Base-by-base conservation (phyloP, 2,329 filamentous ascomycete species). In the Aaosphaeria arxii region DNA sequence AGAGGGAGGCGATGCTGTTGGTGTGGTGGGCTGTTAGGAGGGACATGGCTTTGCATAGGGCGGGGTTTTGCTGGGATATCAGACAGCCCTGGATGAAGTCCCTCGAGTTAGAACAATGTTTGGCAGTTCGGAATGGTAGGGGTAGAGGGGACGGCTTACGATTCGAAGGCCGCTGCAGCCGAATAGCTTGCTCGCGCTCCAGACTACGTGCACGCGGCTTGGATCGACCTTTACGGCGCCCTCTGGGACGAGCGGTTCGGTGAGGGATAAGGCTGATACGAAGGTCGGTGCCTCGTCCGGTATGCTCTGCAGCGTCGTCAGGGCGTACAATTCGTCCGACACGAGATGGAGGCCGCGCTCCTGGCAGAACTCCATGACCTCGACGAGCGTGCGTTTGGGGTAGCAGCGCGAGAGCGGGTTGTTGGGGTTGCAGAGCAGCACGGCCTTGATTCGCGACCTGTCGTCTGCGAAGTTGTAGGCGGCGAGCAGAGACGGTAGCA, bases 211-310 rank as follows among this genome's bases (percentile, higher is more conserved):
- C 2, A 67, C 59, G 4, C 58, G 56, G 38, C 53, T 59, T 9
- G 63, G 59, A 43, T 67, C 63, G n/a, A 66, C 54, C 42, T 66
- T 66, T n/a, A 63, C 58, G 1, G 60, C 62, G 2, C 61, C 62
- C n/a, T 56, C 51, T 0, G 58, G 59, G 3, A 57, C 53, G 1
- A 66, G 44, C 5, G 64, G 62, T 11, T 66, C 64, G 1, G 61
- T 62, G 30, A 67, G 45, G 0, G 56, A 57, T 5, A 66, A 43
- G 1, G 59, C 60, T 11, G 58, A 61, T 4, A 62, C 57, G 13
- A 67, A 66, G 11, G 39, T 17, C 1, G 59, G 48, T 4, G 47
- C 50, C 29, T 51, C 49, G 6, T 36, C 32, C 33, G 33, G n/a
- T 36, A 36, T 36, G 4, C 50, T 45, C 1, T 52, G 50, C 7